A percentile compares a stretch with the other conserved stretches of the same genome.
These are phyloP conservation scores for Carnegiea gigantea DNA, from an alignment of 179 eudicot genomes.

Conservation along the genomic window DNA sequence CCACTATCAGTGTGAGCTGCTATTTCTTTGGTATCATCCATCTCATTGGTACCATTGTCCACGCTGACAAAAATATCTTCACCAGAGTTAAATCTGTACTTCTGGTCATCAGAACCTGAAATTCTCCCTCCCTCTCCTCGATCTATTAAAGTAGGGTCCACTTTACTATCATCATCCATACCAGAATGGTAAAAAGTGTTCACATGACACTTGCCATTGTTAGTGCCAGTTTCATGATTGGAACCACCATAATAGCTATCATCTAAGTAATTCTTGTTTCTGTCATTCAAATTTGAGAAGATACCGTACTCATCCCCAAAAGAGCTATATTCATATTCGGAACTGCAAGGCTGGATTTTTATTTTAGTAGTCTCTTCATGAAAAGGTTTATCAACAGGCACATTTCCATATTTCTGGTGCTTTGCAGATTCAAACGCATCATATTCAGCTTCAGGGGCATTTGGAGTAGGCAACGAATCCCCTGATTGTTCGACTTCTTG, in stretches of 20 bases:
- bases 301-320: slow-evolving; percentile 35
- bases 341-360: slow-evolving; percentile 28
- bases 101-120: slow-evolving; percentile 13
- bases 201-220: slow-evolving; percentile 29
- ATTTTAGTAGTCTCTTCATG: slow-evolving; percentile 25
- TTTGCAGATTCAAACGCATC: slow-evolving; percentile 21
- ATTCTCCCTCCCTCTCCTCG: slow-evolving; percentile 20
- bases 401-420: slow-evolving; percentile 21
- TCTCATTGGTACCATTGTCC: slow-evolving; percentile 25
- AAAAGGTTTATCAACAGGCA: slow-evolving; percentile 34
- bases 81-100: slow-evolving; percentile 21
- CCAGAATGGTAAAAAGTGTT: slow-evolving; percentile 19
- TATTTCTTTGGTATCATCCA: slow-evolving; percentile 25
- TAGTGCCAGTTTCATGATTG: slow-evolving; percentile 12
- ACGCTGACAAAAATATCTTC: slow-evolving; percentile 23
- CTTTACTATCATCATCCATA: slow-evolving; percentile 11
- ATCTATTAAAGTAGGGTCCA: slow-evolving; percentile 13
- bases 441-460: slow-evolving; percentile 4
- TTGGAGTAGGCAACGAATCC: neutral
- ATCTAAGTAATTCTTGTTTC: slow-evolving; percentile 28
- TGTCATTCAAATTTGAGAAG: slow-evolving; percentile 29
- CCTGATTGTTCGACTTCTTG: neutral
- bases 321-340: slow-evolving; percentile 34
- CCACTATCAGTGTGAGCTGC: slow-evolving; percentile 28
- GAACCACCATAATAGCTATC: slow-evolving; percentile 28